phyloP scores from a whole-genome alignment of 495 filamentous ascomycete species.

The Lophiostoma macrostomum region DNA sequence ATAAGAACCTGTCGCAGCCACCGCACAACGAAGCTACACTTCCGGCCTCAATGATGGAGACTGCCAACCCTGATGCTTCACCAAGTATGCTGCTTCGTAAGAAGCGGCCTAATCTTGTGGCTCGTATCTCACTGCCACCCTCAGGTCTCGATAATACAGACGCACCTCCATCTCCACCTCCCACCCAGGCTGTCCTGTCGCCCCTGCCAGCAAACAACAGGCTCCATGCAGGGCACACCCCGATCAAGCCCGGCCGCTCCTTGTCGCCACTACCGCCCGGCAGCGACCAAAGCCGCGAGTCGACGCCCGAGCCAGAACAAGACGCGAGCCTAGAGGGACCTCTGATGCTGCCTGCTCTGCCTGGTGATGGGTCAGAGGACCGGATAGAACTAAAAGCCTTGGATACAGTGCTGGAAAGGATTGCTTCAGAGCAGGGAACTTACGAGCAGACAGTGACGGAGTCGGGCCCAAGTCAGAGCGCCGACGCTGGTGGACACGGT shows the following conservation, averaged over 20 bases:
- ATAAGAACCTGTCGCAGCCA: conserved; percentile 2
- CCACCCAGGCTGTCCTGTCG: conserved; percentile 5
- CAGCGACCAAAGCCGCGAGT: background rate
- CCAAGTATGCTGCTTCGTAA: conserved; percentile 8
- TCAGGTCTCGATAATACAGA: conserved; percentile 2
- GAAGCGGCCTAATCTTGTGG: conserved; percentile 5
- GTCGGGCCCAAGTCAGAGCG: background rate
- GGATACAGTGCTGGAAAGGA: conserved; percentile 36
- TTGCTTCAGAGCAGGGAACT: conserved; percentile 39
- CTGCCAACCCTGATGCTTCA: background rate
- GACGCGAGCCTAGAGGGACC: conserved; percentile 14
- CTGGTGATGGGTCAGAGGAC: conserved; percentile 20
- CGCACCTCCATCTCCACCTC: conserved; percentile 8
- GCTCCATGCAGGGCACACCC: conserved; percentile 30
- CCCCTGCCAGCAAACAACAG: conserved; percentile 23
- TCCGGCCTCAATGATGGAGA: background rate
- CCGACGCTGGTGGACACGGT: background rate
- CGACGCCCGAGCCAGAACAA: background rate
- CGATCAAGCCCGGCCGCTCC: conserved; percentile 16
- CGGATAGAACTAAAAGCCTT: conserved; percentile 18
- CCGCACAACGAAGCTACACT: background rate
- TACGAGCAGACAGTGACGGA: background rate
- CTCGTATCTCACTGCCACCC: conserved; percentile 16
- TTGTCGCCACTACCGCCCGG: conserved; percentile 10
- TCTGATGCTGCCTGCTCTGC: conserved; percentile 17